Percentiles rank a stretch among this genome's conserved stretches.
Conservation (phyloP, 352 stramenopile species). For the Phytophthora pisi region DNA sequence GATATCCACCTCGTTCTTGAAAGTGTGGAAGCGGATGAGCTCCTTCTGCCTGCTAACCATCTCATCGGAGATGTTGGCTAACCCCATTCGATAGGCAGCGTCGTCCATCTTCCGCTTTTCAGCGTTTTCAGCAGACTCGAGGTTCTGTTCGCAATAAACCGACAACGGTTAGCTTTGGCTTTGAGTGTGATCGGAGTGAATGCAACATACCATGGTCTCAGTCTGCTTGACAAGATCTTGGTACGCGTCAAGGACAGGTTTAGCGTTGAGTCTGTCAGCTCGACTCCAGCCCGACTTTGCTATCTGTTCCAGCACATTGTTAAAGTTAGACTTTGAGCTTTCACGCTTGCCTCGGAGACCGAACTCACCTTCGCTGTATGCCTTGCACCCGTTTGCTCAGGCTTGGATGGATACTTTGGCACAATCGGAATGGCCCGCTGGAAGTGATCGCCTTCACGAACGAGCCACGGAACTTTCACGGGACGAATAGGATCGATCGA, state of each 20-base stretch:
- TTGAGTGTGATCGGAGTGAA: not conserved
- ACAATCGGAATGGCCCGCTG: slow-evolving; percentile 13
- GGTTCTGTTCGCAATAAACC: slow-evolving; percentile 23
- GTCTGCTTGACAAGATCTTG: slow-evolving; percentile 56
- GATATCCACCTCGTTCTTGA: slow-evolving; percentile 83
- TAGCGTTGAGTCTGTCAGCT: slow-evolving; percentile 35
- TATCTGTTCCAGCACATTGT: slow-evolving; percentile 12
- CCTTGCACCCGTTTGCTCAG: slow-evolving; percentile 7
- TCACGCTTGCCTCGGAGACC: not conserved
- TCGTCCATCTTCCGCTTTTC: slow-evolving; percentile 42
- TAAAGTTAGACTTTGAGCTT: not conserved
- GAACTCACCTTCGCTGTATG: slow-evolving; percentile 22
- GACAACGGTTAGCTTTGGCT: not conserved
- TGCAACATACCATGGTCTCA: slow-evolving; percentile 43
- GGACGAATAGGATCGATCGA: slow-evolving; percentile 28
- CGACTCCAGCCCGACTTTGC: slow-evolving; percentile 25
- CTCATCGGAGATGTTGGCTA: slow-evolving; percentile 63
- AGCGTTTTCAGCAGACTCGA: slow-evolving; percentile 35
- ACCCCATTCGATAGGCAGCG: slow-evolving; percentile 54
- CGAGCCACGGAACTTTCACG: slow-evolving; percentile 27
- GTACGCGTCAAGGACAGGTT: slow-evolving; percentile 55
- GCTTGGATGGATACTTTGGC: not conserved
- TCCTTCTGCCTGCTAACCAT: slow-evolving; percentile 59
- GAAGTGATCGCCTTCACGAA: slow-evolving; percentile 4
- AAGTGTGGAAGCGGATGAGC: slow-evolving; percentile 62